Percentiles rank a stretch among this genome's conserved stretches.
Evolutionary conservation across 2,329 filamentous ascomycete species (phyloP).

Genomic region (Beauveria sp.): DNA sequence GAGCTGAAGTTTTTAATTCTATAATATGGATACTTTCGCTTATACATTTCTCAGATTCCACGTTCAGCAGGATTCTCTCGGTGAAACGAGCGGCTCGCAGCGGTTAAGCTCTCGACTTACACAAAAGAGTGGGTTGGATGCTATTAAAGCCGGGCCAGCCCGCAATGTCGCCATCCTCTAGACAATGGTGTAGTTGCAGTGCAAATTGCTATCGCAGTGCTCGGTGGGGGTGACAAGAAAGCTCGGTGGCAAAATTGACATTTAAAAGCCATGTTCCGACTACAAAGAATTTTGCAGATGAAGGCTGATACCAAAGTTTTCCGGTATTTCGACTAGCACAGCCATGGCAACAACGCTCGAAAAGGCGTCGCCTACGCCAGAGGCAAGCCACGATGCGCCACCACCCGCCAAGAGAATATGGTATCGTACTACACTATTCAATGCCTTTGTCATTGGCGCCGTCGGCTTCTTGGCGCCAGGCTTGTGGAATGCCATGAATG

Average conservation of each 20-base stretch:
- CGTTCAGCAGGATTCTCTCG: neutral
- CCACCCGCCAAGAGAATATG: constrained; percentile 23
- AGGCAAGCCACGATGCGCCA: neutral
- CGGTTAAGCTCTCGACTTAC: neutral
- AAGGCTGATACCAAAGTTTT: neutral
- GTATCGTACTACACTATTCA: constrained; percentile 46
- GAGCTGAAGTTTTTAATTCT: neutral
- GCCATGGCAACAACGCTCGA: neutral
- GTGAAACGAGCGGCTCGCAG: neutral
- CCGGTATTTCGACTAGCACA: neutral
- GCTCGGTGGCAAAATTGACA: neutral
- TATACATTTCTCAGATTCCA: neutral
- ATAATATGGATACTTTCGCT: neutral
- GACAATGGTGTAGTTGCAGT: constrained; percentile 1
- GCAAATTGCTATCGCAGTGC: neutral
- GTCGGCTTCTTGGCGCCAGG: constrained; percentile 44
- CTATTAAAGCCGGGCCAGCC: constrained; percentile 2
- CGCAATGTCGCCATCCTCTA: constrained; percentile 9
- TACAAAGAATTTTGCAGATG: neutral
- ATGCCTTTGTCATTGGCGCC: constrained; percentile 43
- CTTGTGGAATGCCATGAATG: constrained; percentile 50
- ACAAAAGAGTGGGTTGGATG: neutral
- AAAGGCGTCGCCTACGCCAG: neutral
- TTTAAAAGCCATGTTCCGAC: neutral
- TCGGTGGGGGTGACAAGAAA: neutral